A percentile compares a stretch with the other conserved stretches of the same genome.
phyloP scores from a whole-genome alignment of 495 filamentous ascomycete genomes.

The Hyaloscypha finlandica region DNA sequence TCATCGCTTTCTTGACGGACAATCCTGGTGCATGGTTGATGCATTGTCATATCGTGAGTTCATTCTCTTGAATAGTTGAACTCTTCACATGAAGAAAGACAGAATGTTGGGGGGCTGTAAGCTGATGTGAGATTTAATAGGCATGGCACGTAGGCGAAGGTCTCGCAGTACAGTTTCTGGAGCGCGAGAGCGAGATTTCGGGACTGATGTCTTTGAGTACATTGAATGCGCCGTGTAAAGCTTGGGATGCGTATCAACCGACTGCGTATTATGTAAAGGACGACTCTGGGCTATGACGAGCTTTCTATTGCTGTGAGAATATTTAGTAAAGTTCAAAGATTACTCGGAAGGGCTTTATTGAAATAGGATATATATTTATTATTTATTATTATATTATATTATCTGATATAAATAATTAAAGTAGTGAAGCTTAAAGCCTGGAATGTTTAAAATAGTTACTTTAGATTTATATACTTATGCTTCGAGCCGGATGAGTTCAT shows the following conservation, averaged over 20 bases:
- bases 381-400: no score
- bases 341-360: no score
- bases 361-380: no score
- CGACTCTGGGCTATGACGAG: conserved; percentile 18
- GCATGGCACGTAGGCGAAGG: conserved; percentile 54
- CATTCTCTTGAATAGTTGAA: background rate
- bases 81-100: no score
- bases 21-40: conserved; percentile 59
- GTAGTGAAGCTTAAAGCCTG: no score
- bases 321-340: no score
- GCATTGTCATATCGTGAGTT: conserved; percentile 54
- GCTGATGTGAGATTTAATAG: conserved; percentile 4
- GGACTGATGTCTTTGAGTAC: conserved; percentile 2
- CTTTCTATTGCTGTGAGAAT: no score
- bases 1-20: conserved; percentile 57
- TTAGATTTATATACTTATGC: background rate
- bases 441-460: no score
- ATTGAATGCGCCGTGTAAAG: conserved; percentile 10
- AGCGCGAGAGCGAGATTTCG: conserved; percentile 43
- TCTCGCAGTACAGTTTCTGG: conserved; percentile 50
- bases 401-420: no score
- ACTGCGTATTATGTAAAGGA: conserved; percentile 15
- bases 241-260: background rate
- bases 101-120: no score
- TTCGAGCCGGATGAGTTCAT: background rate